A percentile compares a stretch with the other conserved stretches of the same genome.
Conservation (phyloP, 768 basidiomycete genomes). For the Suillus sp. region DNA sequence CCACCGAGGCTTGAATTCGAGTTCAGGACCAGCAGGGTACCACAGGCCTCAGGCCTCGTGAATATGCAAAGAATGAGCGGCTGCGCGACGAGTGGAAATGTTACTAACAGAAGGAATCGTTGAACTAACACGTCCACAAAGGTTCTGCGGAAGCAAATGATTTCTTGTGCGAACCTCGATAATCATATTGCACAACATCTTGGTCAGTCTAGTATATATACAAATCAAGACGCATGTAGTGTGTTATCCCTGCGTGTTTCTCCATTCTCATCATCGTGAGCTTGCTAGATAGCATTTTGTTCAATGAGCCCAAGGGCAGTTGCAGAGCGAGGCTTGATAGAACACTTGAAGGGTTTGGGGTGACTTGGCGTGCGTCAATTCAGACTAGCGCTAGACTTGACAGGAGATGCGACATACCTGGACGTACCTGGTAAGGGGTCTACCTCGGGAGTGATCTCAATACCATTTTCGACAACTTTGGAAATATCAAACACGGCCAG, state of each 20-base stretch:
- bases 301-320: not conserved
- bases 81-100: not conserved
- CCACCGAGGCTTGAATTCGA: not conserved
- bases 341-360: not conserved
- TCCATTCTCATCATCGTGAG: not conserved
- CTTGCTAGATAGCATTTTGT: not conserved
- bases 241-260: not conserved
- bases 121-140: not conserved
- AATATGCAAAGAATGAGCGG: not conserved
- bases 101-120: no score
- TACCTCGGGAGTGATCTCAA: not conserved
- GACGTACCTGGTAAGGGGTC: not conserved
- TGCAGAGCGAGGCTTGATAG: conserved; percentile 1
- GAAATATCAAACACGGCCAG: conserved; percentile 2
- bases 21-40: not conserved
- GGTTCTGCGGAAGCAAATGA: not conserved
- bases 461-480: not conserved
- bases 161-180: not conserved
- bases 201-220: not conserved
- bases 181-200: not conserved
- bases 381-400: not conserved
- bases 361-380: not conserved
- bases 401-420: not conserved
- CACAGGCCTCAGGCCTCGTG: not conserved
- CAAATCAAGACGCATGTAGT: not conserved